phyloP scores from a whole-genome alignment of 495 filamentous ascomycete genomes.

The Neurospora sp. region DNA sequence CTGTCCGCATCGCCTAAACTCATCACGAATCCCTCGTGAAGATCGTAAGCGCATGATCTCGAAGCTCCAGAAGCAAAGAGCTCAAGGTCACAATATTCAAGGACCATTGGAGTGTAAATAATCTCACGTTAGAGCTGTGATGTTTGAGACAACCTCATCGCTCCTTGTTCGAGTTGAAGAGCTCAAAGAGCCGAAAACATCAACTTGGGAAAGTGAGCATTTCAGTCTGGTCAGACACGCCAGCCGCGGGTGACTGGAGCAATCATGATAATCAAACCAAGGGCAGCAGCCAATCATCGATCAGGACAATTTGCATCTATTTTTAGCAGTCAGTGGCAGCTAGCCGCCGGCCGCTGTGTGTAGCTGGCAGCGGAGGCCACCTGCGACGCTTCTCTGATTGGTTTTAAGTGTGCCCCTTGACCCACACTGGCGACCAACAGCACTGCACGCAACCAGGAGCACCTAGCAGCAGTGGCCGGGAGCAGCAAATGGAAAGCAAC shows the following conservation, averaged over 20 bases:
- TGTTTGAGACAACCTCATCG: not conserved
- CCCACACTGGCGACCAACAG: not conserved
- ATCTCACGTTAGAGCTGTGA: not conserved
- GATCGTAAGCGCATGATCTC: not conserved
- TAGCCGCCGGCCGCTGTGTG: not conserved
- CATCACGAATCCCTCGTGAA: not conserved
- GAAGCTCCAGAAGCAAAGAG: not conserved
- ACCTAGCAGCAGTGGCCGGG: not conserved
- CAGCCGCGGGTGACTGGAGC: not conserved
- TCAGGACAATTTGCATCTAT: not conserved
- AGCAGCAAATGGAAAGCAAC: not conserved
- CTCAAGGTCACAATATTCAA: not conserved
- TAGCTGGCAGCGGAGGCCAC: not conserved
- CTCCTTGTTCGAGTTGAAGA: not conserved
- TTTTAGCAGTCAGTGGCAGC: not conserved
- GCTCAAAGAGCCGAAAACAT: not conserved
- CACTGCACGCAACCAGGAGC: not conserved
- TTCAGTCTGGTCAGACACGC: not conserved
- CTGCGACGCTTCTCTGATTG: not conserved
- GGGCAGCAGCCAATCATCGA: not conserved
- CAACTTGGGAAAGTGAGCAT: not conserved
- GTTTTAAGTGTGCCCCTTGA: not conserved
- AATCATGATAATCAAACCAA: not conserved
- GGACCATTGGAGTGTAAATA: not conserved
- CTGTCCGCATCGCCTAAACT: not conserved